Conservation (phyloP, 2,329 filamentous ascomycete species). For the Neofusicoccum parvum region DNA sequence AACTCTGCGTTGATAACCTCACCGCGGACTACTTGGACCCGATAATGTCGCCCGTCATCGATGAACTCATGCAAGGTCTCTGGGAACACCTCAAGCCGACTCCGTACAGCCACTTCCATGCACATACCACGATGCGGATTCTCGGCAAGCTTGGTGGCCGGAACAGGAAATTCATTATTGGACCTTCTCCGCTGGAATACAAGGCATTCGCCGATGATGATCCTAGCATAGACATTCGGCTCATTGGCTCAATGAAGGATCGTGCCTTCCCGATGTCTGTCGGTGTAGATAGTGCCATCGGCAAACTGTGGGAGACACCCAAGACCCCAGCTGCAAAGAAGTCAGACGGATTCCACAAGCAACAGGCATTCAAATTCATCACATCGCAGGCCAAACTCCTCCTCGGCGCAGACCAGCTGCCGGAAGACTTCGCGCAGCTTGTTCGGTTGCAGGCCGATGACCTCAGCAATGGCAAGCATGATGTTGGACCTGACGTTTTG, state of each 20-base stretch:
- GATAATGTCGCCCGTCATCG: slow-evolving; percentile 98
- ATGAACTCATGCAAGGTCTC: slow-evolving; percentile 95
- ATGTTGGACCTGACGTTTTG: slow-evolving; percentile 70
- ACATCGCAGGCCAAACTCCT: slow-evolving; percentile 87
- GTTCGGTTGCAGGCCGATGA: slow-evolving; percentile 90
- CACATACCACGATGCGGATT: slow-evolving; percentile 96
- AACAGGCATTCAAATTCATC: slow-evolving; percentile 85
- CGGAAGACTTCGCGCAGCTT: slow-evolving; percentile 83
- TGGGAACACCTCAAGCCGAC: slow-evolving; percentile 94
- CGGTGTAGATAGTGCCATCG: slow-evolving; percentile 85
- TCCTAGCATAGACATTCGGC: slow-evolving; percentile 82
- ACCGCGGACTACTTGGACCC: slow-evolving; percentile 97
- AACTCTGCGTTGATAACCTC: slow-evolving; percentile 96
- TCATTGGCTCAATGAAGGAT: slow-evolving; percentile 88
- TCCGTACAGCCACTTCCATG: slow-evolving; percentile 95
- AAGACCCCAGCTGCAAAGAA: slow-evolving; percentile 63
- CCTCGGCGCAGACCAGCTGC: slow-evolving; percentile 82
- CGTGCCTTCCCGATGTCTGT: slow-evolving; percentile 83
- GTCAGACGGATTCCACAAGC: slow-evolving; percentile 86
- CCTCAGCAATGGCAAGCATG: slow-evolving; percentile 70
- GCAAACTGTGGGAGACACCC: slow-evolving; percentile 79
- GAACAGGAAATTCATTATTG: slow-evolving; percentile 93
- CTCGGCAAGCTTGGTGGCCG: slow-evolving; percentile 93
- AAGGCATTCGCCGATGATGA: slow-evolving; percentile 85
- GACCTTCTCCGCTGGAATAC: slow-evolving; percentile 80